Evolutionary conservation across 2,329 filamentous ascomycete species (phyloP).

Genomic region (Cladosporium sp.): DNA sequence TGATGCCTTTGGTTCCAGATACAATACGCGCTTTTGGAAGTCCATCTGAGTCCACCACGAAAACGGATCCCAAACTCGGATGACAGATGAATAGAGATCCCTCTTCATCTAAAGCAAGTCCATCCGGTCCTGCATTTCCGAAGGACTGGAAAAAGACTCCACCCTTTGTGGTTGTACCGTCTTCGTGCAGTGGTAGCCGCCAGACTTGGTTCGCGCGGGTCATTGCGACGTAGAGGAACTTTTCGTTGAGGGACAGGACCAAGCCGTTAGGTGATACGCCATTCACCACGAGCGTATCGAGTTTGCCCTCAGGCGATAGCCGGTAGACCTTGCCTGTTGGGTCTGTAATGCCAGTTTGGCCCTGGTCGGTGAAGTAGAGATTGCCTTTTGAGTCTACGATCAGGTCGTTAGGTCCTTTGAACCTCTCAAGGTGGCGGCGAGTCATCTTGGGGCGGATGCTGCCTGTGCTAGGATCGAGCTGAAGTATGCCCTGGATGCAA

Average conservation of each 20-base stretch:
- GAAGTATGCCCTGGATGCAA: conserved; percentile 39
- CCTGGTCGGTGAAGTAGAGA: conserved; percentile 49
- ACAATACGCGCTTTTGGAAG: conserved; percentile 1
- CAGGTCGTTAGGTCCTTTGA: conserved; percentile 48
- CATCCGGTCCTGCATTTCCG: conserved; percentile 45
- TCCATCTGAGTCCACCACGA: conserved; percentile 9
- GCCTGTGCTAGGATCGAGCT: conserved; percentile 36
- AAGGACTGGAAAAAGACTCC: conserved; percentile 46
- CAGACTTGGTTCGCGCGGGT: conserved; percentile 45
- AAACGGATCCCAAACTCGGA: conserved; percentile 21
- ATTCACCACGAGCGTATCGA: conserved; percentile 32
- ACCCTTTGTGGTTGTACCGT: conserved; percentile 43
- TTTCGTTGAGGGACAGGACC: conserved; percentile 34
- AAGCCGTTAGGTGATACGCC: conserved; percentile 13
- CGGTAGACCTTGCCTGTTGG: conserved; percentile 45
- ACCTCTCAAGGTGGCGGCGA: conserved; percentile 44
- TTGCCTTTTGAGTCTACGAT: conserved; percentile 41
- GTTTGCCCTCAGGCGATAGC: conserved; percentile 36
- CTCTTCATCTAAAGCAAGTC: conserved; percentile 43
- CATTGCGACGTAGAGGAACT: conserved; percentile 44
- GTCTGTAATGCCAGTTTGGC: conserved; percentile 47
- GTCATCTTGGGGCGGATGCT: conserved; percentile 37
- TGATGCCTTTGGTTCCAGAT: conserved; percentile 3
- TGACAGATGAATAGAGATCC: conserved; percentile 32
- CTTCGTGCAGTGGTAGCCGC: conserved; percentile 41